A percentile compares a stretch with the other conserved stretches of the same genome.
These are phyloP conservation scores for Hanseniaspora guilliermondii DNA, from an alignment of 805 yeast species.

Conservation along the genomic window DNA sequence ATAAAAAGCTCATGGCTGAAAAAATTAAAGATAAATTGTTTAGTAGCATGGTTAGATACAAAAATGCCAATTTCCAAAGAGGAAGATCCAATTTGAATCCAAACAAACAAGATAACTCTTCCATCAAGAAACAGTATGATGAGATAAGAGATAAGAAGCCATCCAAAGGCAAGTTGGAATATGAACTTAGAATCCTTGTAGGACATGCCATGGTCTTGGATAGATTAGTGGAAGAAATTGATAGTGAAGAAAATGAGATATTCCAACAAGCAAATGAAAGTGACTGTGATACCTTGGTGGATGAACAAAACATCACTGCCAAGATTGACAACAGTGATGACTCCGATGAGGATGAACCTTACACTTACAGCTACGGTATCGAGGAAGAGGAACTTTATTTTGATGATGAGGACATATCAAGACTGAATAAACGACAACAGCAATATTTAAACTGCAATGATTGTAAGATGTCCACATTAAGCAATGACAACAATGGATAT, in stretches of 20 bases:
- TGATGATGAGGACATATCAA: slow-evolving; percentile 11
- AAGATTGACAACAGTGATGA: background rate
- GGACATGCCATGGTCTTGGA: slow-evolving; percentile 28
- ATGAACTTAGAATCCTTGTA: slow-evolving; percentile 23
- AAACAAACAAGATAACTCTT: background rate
- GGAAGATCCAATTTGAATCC: slow-evolving; percentile 2
- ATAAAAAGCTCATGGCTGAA: slow-evolving; percentile 11
- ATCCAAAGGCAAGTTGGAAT: slow-evolving; percentile 14
- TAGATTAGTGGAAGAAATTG: slow-evolving; percentile 20
- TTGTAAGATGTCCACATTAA: no score
- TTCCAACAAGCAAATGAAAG: slow-evolving; percentile 5
- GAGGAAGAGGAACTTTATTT: no score
- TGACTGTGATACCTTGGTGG: background rate
- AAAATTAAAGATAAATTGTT: slow-evolving; percentile 10
- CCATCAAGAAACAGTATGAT: no score
- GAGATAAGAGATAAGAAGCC: background rate
- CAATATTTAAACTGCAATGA: no score
- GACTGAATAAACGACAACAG: background rate
- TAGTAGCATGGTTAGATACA: slow-evolving; percentile 7
- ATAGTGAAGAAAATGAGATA: background rate
- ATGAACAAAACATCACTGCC: background rate
- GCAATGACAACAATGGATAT: no score
- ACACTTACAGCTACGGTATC: no score
- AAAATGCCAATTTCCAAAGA: background rate
- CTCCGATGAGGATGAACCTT: background rate